Base-by-base conservation (phyloP, 2,329 filamentous ascomycete species). In the Alternaria brassicae region DNA sequence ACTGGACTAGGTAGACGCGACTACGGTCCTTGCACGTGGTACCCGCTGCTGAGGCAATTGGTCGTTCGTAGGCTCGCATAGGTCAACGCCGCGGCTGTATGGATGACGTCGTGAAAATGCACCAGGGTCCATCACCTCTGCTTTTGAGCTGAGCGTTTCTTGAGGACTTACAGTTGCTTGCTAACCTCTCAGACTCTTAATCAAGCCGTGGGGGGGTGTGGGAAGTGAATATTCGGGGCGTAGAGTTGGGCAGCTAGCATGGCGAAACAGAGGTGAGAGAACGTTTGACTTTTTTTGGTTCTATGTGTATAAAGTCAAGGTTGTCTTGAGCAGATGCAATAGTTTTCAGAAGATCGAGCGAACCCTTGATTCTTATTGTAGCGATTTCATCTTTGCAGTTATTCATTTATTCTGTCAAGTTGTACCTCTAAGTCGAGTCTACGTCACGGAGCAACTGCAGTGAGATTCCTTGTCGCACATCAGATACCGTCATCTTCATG, bases 151-250 rank as follows among this genome's bases (percentile, higher is more conserved):
- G 23, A 53, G 27, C 28, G 34, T 21, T 36, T 27, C 34, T 25
- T 42, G 48, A 47, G 42, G 19, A 7, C 52, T 40, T 55, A 55
- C 41, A 25, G 47, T 44, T 40, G 52, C 42, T 55, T 40, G 42
- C 44, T 48, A 30, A 17, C 17, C 32, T 23, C 36, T 32, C 37
- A 40, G 39, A 12, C 23, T 39, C 37, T 19, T 40, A 40, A 12
- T n/a, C n/a, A n/a, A n/a, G n/a, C n/a, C n/a, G n/a, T n/a, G n/a
- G 45, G 32, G 6, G 45, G 30, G 21, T 25, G 21, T 36, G 13
- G 13, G 19, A 25, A 49, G 32, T 49, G 45, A 8, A 36, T n/a
- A 8, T 13, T 36, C 13, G 36, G 19, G n/a, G 45, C 45, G 19
- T 32, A 49, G 19, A 36, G 30, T n/a, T 36, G 30, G 13, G 19